phyloP scores from a whole-genome alignment of 2,329 filamentous ascomycete genomes.

The Samsoniella hepiali region DNA sequence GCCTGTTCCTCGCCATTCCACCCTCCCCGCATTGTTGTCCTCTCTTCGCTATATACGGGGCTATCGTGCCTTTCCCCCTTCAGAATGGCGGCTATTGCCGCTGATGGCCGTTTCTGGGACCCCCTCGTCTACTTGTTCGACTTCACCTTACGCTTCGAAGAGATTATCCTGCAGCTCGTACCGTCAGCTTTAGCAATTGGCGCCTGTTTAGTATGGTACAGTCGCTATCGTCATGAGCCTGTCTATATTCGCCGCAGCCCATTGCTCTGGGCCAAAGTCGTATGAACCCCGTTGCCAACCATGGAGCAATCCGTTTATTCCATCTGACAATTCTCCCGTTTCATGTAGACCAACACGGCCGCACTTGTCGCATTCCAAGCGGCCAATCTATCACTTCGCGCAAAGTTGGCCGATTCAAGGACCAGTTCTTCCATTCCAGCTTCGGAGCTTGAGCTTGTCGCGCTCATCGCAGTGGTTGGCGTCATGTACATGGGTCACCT shows the following conservation, averaged over 20 bases:
- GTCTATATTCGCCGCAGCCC: background rate
- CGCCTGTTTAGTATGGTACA: background rate
- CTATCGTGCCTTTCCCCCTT: too few relatives aligned
- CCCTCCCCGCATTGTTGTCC: too few relatives aligned
- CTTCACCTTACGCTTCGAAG: background rate
- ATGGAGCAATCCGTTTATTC: too few relatives aligned
- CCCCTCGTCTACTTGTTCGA: too few relatives aligned
- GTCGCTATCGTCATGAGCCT: background rate
- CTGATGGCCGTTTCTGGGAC: too few relatives aligned
- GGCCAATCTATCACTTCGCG: background rate
- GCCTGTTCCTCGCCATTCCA: too few relatives aligned
- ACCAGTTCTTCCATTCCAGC: background rate
- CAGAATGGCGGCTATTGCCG: too few relatives aligned
- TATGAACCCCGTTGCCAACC: background rate
- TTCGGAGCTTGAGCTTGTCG: background rate
- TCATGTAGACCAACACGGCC: too few relatives aligned
- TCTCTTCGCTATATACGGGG: too few relatives aligned
- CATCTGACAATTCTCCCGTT: too few relatives aligned
- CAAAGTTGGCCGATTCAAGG: too few relatives aligned
- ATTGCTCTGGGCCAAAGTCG: slow-evolving; percentile 1
- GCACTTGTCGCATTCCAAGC: background rate
- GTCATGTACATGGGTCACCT: slow-evolving; percentile 29
- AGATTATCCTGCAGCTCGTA: background rate
- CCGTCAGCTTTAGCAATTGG: background rate
- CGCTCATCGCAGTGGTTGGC: background rate